These are phyloP conservation scores for Takashimella koratensis DNA, from an alignment of 1,284 basidiomycete genomes.

Conservation along the genomic window DNA sequence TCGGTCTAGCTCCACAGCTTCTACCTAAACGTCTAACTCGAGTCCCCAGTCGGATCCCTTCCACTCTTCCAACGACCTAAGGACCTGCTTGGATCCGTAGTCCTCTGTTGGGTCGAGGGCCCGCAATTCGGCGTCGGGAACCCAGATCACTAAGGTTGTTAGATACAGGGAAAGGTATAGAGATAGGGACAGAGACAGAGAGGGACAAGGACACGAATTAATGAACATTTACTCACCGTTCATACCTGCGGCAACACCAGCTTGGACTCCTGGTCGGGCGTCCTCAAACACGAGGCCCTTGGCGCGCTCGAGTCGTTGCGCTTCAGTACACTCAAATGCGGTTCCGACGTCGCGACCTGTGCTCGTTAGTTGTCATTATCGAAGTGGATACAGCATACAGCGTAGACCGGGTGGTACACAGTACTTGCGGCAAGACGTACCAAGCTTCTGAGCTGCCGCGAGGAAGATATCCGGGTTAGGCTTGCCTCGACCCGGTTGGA, in stretches of 20 bases:
- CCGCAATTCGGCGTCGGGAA: conserved; percentile 44
- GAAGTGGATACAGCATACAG: neutral
- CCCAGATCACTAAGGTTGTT: conserved; percentile 50
- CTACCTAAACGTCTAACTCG: too few relatives aligned
- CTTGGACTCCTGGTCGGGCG: conserved; percentile 40
- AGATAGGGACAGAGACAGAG: too few relatives aligned
- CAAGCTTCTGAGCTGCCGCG: conserved; percentile 46
- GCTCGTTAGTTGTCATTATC: neutral
- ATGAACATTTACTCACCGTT: conserved; percentile 32
- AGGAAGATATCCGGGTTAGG: conserved; percentile 49
- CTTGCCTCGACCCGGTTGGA: conserved; percentile 46
- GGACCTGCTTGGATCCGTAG: conserved; percentile 41
- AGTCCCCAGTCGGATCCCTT: conserved; percentile 44
- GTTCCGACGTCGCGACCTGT: conserved; percentile 43
- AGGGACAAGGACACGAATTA: neutral
- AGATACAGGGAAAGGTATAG: too few relatives aligned
- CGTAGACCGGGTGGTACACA: neutral
- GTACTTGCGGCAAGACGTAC: conserved; percentile 13
- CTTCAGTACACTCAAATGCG: conserved; percentile 29
- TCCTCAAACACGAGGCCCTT: conserved; percentile 50
- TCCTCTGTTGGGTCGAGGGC: conserved; percentile 38
- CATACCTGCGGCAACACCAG: conserved; percentile 49
- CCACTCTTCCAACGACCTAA: conserved; percentile 40
- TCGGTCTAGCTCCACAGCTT: too few relatives aligned
- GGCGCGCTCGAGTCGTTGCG: conserved; percentile 33